Conservation (phyloP, 352 stramenopile species). For the Pythium vanterpoolii region DNA sequence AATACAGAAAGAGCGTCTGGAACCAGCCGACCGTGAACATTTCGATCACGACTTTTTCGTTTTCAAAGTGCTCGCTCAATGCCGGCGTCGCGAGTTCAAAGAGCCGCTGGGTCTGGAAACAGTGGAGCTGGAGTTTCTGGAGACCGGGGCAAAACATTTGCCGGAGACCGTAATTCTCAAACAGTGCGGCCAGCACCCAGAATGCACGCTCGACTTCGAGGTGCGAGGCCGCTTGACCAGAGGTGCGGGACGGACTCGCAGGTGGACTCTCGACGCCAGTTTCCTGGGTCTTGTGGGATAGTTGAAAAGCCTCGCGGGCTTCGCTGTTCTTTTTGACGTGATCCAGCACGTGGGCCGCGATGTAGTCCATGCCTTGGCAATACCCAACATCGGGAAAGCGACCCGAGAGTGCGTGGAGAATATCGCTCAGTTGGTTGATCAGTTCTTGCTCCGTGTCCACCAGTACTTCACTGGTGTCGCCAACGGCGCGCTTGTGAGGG, state of each 20-base stretch:
- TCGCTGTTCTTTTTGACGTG: conserved; percentile 74
- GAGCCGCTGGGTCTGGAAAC: conserved; percentile 73
- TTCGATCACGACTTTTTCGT: conserved; percentile 75
- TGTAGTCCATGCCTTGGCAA: conserved; percentile 89
- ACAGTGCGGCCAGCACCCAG: conserved; percentile 77
- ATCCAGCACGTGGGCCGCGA: conserved; percentile 75
- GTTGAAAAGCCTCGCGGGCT: conserved; percentile 24
- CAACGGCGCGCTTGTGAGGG: conserved; percentile 63
- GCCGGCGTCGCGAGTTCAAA: conserved; percentile 55
- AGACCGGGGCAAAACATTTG: conserved; percentile 80
- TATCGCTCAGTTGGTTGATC: conserved; percentile 70
- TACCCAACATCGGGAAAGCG: conserved; percentile 84
- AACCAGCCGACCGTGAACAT: conserved; percentile 90
- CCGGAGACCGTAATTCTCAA: conserved; percentile 76
- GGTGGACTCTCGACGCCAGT: conserved; percentile 18
- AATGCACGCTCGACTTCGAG: conserved; percentile 73
- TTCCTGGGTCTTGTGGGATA: conserved; percentile 11
- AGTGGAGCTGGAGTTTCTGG: conserved; percentile 67
- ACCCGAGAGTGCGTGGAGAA: conserved; percentile 75
- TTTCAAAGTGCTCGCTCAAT: conserved; percentile 69
- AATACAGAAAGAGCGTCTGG: conserved; percentile 84
- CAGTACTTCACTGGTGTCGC: conserved; percentile 49
- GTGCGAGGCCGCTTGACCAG: conserved; percentile 30
- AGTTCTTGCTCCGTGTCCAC: conserved; percentile 61
- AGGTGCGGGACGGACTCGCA: conserved; percentile 28